Percentiles rank a stretch among this genome's conserved stretches.
Evolutionary conservation across 2,329 filamentous ascomycete species (phyloP).

Genomic region (Fusarium albosuccineum): DNA sequence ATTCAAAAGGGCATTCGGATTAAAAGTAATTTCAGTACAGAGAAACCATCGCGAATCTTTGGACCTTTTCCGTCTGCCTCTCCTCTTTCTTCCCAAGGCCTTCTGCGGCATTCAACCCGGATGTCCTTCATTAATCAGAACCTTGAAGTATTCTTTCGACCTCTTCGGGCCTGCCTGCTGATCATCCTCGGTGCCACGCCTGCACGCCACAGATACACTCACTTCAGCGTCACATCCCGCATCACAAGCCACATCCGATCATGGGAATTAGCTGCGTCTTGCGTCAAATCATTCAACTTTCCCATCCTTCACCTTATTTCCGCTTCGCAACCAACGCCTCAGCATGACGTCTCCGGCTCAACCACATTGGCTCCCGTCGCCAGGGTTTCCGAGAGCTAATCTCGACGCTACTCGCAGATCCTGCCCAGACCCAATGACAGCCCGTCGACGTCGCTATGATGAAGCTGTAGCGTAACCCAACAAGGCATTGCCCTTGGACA

Average conservation of each 20-base stretch:
- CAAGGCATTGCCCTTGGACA: slow-evolving; percentile 5
- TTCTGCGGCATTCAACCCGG: too few species aligned
- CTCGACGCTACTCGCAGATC: slow-evolving; percentile 19
- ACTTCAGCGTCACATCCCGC: not conserved
- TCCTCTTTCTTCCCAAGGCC: too few species aligned
- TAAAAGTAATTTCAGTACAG: too few species aligned
- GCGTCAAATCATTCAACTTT: slow-evolving; percentile 28
- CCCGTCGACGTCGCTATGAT: slow-evolving; percentile 31
- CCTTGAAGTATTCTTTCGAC: not conserved
- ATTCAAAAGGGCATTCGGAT: too few species aligned
- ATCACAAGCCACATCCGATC: slow-evolving; percentile 27
- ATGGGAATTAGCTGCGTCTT: slow-evolving; percentile 29
- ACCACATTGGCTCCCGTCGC: slow-evolving; percentile 20
- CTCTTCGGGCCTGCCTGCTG: not conserved
- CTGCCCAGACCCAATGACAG: slow-evolving; percentile 4
- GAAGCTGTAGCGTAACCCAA: slow-evolving; percentile 14
- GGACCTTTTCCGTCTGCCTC: too few species aligned
- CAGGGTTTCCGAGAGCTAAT: slow-evolving; percentile 23
- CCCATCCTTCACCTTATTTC: slow-evolving; percentile 23
- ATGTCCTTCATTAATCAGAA: too few species aligned
- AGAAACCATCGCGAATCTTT: too few species aligned
- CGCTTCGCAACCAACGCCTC: slow-evolving; percentile 10
- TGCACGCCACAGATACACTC: slow-evolving; percentile 14
- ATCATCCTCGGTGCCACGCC: slow-evolving; percentile 15
- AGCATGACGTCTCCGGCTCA: slow-evolving; percentile 23